Base-by-base conservation (phyloP, 2,329 filamentous ascomycete genomes). In the Penicillium sp. region DNA sequence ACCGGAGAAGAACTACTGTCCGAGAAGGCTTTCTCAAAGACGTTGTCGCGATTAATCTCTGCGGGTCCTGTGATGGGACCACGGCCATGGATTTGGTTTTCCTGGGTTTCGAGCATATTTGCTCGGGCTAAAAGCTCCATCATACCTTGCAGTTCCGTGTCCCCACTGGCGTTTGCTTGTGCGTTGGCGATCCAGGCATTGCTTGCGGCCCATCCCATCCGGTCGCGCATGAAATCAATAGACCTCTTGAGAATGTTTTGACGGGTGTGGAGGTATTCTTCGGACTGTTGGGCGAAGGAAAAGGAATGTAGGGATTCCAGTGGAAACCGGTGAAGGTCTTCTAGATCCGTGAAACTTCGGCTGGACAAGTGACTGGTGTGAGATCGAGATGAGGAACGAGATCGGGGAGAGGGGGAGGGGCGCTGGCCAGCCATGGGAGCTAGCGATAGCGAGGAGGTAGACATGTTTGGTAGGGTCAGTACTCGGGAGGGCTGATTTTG, bases 221-320 rank as follows among this genome's bases (percentile, higher is more conserved):
- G 89, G 70, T 97, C 91, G 69, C 90, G 89, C 89, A 99, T 95
- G 69, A 97, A 97, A 73, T 97, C 94, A 69, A 97, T 88, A 9
- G 92, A 96, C 56, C 93, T 84, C 76, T 96, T 96, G 67, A 99
- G 74, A 33, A 96, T 88, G 78, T 91, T 96, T 72, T 97, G 92
- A 52, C 94, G 88, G 72, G 85, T 96, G 71, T 96, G 90, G 53
- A 97, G 82, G 60, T 91, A 86, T 60, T 97, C 93, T 69, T 96
- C 92, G 3, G 92, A 93, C 74, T 96, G 92, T 65, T 96, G 90
- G 38, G 94, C 91, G 73, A 99, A 99, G 12, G 93, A 97, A 77
- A 99, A 99, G 1, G 94, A 99, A 75, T 99, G 94, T 44, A 99
- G 79, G 6, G 94, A 99, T 72, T 99, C 94, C 65, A 90, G 91